Percentiles rank a stretch among this genome's conserved stretches.
Conservation (phyloP, 1,284 basidiomycete species). For the Ceratobasidium sp. region DNA sequence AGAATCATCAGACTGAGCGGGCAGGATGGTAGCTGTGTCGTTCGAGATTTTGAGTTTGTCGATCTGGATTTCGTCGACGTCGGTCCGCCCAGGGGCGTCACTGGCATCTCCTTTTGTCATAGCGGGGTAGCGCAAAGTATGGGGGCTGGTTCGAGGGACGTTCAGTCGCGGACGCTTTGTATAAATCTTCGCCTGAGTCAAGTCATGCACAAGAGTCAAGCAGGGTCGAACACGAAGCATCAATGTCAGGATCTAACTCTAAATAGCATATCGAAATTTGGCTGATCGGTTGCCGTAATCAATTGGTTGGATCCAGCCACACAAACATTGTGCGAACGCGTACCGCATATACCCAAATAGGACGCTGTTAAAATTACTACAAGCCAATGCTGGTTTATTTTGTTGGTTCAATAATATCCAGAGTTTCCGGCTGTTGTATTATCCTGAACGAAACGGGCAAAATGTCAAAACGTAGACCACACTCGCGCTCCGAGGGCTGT, state of each 20-base stretch:
- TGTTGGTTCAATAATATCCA: too few relatives aligned
- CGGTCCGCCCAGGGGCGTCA: background rate
- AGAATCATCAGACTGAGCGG: slow-evolving; percentile 49
- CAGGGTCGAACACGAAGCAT: background rate
- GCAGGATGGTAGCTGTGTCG: background rate
- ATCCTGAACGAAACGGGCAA: too few relatives aligned
- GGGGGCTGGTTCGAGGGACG: background rate
- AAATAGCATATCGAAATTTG: background rate
- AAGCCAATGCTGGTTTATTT: too few relatives aligned
- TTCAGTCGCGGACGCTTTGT: background rate
- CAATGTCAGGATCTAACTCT: background rate
- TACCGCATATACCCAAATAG: too few relatives aligned
- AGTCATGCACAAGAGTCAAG: slow-evolving; percentile 9
- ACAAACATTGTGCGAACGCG: too few relatives aligned
- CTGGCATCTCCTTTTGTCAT: slow-evolving; percentile 4
- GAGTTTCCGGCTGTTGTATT: too few relatives aligned
- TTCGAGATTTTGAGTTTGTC: slow-evolving; percentile 7
- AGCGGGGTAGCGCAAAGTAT: background rate
- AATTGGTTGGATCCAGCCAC: too few relatives aligned
- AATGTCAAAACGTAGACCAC: too few relatives aligned
- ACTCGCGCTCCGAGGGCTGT: too few relatives aligned
- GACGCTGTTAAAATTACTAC: too few relatives aligned
- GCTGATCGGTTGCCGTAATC: background rate
- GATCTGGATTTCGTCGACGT: slow-evolving; percentile 33
- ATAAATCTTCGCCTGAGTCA: slow-evolving; percentile 5